phyloP scores from a whole-genome alignment of 257 asterid species.

The Jacaranda copaia region DNA sequence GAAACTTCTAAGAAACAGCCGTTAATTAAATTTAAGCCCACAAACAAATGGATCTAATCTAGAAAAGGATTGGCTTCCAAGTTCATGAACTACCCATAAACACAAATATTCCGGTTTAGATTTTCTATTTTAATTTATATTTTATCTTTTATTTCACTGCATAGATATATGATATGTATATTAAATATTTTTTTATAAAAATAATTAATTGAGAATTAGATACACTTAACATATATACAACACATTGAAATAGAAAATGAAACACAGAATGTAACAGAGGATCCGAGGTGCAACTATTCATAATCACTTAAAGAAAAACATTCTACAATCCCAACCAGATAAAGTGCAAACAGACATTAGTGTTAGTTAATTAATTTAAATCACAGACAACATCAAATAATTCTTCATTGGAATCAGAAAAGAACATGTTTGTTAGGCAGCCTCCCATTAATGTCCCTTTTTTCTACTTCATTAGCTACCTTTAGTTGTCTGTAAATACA shows the following conservation, averaged over 20 bases:
- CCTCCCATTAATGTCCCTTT: constrained; percentile 31
- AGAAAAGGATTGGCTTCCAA: constrained; percentile 44
- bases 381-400: constrained; percentile 50
- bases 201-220: no score
- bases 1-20: constrained; percentile 24
- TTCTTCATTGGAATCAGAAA: constrained; percentile 49
- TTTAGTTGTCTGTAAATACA: neutral
- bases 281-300: no score
- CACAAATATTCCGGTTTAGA: neutral
- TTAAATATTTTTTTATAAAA: no score
- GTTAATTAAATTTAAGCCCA: constrained; percentile 31
- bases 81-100: constrained; percentile 42
- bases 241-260: no score
- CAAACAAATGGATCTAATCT: constrained; percentile 47
- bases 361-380: constrained; percentile 1
- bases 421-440: constrained; percentile 45
- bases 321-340: constrained; percentile 35
- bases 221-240: no score
- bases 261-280: no score
- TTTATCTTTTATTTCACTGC: no score
- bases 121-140: no score
- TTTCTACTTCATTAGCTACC: neutral
- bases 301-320: constrained; percentile 24
- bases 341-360: constrained; percentile 29
- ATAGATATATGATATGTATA: no score